Evolutionary conservation across 2,329 filamentous ascomycete genomes (phyloP).

Genomic region (Ophiostoma sp.): DNA sequence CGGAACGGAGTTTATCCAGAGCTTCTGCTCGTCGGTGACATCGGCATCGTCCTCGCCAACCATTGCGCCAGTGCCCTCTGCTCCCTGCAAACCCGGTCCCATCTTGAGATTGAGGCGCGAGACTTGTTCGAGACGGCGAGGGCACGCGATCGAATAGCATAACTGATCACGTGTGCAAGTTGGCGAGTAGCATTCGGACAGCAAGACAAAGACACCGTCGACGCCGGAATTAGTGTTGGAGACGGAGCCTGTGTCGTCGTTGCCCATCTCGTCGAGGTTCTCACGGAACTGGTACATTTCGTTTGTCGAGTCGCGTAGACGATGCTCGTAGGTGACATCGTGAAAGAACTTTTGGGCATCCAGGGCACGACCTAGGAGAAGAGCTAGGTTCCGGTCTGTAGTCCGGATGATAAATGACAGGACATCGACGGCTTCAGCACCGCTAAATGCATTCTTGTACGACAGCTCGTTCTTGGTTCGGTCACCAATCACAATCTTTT

Average conservation of each 20-base stretch:
- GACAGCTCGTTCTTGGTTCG: constrained; percentile 93
- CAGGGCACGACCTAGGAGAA: constrained; percentile 82
- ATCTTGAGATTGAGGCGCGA: constrained; percentile 90
- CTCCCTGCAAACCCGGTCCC: constrained; percentile 73
- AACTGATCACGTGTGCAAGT: constrained; percentile 93
- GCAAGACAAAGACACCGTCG: constrained; percentile 90
- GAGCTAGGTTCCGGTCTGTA: constrained; percentile 86
- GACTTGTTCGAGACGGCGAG: constrained; percentile 87
- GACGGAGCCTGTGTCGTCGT: constrained; percentile 56
- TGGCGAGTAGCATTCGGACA: constrained; percentile 96
- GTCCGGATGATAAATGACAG: constrained; percentile 96
- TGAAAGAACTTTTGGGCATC: constrained; percentile 99
- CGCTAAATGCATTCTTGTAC: constrained; percentile 96
- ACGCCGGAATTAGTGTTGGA: constrained; percentile 41
- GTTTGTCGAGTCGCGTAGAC: constrained; percentile 83
- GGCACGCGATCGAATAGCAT: constrained; percentile 97
- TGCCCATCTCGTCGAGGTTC: constrained; percentile 81
- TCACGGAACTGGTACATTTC: constrained; percentile 98
- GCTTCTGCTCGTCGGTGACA: constrained; percentile 89
- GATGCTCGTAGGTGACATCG: constrained; percentile 96
- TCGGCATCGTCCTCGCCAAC: constrained; percentile 73
- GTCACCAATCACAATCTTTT: constrained; percentile 79
- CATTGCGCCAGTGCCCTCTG: constrained; percentile 45
- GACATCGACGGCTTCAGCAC: constrained; percentile 90
- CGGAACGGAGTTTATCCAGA: constrained; percentile 98